Evolutionary conservation across 2,329 filamentous ascomycete genomes (phyloP), one percentile per base, ranked within the genome.

Genomic region (Berkeleyomyces basicola): DNA sequence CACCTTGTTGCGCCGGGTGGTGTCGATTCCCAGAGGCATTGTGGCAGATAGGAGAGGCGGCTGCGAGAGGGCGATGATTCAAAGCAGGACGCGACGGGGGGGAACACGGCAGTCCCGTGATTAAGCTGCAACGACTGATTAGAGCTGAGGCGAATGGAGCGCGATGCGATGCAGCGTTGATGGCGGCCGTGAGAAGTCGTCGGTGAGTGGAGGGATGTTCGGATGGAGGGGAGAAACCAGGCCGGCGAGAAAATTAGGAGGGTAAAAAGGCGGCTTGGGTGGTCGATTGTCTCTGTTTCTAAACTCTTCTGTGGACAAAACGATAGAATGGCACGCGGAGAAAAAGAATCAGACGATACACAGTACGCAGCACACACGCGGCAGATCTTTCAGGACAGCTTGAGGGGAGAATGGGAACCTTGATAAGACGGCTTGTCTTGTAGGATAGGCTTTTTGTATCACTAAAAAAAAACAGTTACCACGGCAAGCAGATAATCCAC

Each of bases 1-100:
- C 72, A 83, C 82, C 76, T 88, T 87, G 77, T 97, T 97, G 72
- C 92, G 88, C 73, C 92, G 85, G 69, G 79, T 85, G 68, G 82
- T 82, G 75, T 97, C 92, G 70, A 96, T 90, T 66, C 77, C 74
- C 73, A 77, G 73, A 64, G 69, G 58, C 59, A 65, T 65, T 59
- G 61, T 64, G 59, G 7, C 51, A 55, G 33, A 37, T n/a, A 7
- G n/a, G 4, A 39, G 51, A 39, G n/a, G 11, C 16, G 43, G 7
- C 6, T 46, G 4, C 11, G 43, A n/a, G 43, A 14, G 10, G 49
- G 31, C 5, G 46, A n/a, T 7, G 33, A 16, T 2, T 14, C 36
- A n/a, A n/a, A n/a, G 51, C 51, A n/a, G n/a, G 7, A 3, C 51
- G 23, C 4, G 33, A 5, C 47, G 33, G 33, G 3, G 31, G 4